A percentile compares a stretch with the other conserved stretches of the same genome.
phyloP scores from a whole-genome alignment of 1,139 yeast genomes.

The Hyphopichia burtonii region DNA sequence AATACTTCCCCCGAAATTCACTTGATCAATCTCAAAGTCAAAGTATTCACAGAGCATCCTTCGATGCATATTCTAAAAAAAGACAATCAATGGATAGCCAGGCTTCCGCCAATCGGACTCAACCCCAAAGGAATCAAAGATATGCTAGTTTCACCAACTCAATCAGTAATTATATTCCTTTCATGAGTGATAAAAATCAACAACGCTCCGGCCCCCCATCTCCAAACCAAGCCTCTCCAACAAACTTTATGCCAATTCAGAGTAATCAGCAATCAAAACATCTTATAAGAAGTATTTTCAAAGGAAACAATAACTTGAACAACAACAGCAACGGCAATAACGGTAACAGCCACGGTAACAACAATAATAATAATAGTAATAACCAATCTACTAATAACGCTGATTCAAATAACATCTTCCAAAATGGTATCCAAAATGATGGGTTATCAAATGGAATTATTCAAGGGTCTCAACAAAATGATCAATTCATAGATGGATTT shows the following conservation, averaged over 20 bases:
- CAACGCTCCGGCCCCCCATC: conserved; percentile 22
- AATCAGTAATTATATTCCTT: conserved; percentile 43
- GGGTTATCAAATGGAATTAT: neutral
- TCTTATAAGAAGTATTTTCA: conserved; percentile 43
- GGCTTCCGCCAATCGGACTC: conserved; percentile 10
- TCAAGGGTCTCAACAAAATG: neutral
- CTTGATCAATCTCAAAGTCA: conserved; percentile 36
- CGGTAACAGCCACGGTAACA: neutral
- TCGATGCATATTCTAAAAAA: conserved; percentile 30
- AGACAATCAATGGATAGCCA: conserved; percentile 28
- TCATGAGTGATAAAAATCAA: conserved; percentile 41
- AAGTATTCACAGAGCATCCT: conserved; percentile 30
- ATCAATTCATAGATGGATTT: conserved; percentile 1
- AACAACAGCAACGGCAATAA: conserved; percentile 2
- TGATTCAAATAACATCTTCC: neutral
- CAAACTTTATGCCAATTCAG: conserved; percentile 1
- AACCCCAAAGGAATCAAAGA: conserved; percentile 18
- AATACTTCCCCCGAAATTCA: conserved; percentile 38
- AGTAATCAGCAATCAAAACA: conserved; percentile 27
- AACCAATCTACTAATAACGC: neutral
- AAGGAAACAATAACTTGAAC: conserved; percentile 17
- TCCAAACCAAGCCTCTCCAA: conserved; percentile 14
- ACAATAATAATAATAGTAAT: neutral
- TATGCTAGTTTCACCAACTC: conserved; percentile 40
- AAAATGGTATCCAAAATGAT: neutral